Base-by-base conservation (phyloP, 441 rosid genomes). In the Manihot esculenta region DNA sequence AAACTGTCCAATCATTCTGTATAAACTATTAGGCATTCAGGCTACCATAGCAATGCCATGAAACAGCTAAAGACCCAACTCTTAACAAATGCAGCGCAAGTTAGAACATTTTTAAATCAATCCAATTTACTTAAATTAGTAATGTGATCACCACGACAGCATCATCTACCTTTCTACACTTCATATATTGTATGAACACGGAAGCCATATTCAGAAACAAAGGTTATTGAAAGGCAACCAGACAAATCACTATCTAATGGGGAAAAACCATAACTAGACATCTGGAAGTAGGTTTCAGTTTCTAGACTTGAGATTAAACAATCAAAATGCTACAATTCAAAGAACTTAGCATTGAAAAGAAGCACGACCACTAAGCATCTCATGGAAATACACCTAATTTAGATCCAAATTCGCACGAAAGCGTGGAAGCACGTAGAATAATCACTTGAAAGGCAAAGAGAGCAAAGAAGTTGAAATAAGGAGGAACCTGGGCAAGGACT, bases 401-500 rank as follows among this genome's bases (percentile, higher is more conserved):
- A 53, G 67, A 54, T 55, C 58, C 7, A n/a, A 12, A 61, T 41
- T 23, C 23, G 26, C 27, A 38, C 47, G 1, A 60, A 62, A 17
- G n/a, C 44, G 51, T 17, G 42, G 42, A 38, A 38, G 42, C 42
- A 30, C 33, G 42, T 7, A 38, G 42, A 64, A 63, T 14, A 48
- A 27, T 12, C 59, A 21, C 57, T 38, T 24, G 8, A 54, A 51
- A 18, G 17, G 42, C 42, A 7, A 5, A 50, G 2, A 10, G 17
- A 64, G 27, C 13, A 10, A 2, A 15, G 5, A 50, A 67, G 69
- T 45, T 66, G 42, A 56, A 59, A 17, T 55, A 67, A 53, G 62
- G 26, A 35, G 69, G 70, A 20, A 92, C 99, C 97, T 92, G 98
- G 68, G 93, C 96, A 64, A 94, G 98, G 67, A 90, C 94, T 79